Percentiles rank a stretch among this genome's conserved stretches.
Evolutionary conservation across 1,284 basidiomycete genomes (phyloP).

Genomic region (Boletellus deceptivus): DNA sequence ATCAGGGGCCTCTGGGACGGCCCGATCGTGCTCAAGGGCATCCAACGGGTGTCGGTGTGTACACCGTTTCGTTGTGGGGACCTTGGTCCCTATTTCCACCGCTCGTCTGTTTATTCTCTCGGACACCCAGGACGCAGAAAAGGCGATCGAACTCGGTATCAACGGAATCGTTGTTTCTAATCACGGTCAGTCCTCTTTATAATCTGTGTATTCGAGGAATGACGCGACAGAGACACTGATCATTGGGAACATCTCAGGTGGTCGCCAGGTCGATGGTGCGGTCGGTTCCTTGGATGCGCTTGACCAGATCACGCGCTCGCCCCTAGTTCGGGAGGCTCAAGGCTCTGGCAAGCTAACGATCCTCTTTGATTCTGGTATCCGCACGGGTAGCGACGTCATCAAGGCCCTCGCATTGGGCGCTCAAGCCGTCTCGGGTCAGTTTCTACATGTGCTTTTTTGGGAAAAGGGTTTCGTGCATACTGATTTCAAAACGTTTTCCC

Average conservation of each 20-base stretch:
- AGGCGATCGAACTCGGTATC: constrained; percentile 62
- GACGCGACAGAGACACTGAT: no score
- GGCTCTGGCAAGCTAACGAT: constrained; percentile 61
- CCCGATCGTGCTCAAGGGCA: constrained; percentile 70
- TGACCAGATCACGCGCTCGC: constrained; percentile 51
- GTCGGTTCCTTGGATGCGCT: constrained; percentile 66
- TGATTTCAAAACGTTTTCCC: neutral
- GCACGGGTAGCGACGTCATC: constrained; percentile 74
- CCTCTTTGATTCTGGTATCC: constrained; percentile 80
- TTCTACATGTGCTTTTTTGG: neutral
- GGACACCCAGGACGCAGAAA: constrained; percentile 60
- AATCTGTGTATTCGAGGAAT: neutral
- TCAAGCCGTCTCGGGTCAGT: constrained; percentile 62
- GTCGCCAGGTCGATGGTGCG: constrained; percentile 79
- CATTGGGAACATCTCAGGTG: constrained; percentile 43
- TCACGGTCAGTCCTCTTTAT: constrained; percentile 51
- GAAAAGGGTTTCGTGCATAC: no score
- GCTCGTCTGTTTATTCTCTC: no score
- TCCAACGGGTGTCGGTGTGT: constrained; percentile 51
- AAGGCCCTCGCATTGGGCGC: constrained; percentile 74
- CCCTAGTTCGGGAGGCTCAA: constrained; percentile 59
- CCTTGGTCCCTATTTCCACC: constrained; percentile 23
- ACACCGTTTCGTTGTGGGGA: neutral
- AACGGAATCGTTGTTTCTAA: constrained; percentile 83
- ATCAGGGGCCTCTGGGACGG: constrained; percentile 70